Evolutionary conservation across 306 rosid species (phyloP).

Genomic region (Vigna angularis): DNA sequence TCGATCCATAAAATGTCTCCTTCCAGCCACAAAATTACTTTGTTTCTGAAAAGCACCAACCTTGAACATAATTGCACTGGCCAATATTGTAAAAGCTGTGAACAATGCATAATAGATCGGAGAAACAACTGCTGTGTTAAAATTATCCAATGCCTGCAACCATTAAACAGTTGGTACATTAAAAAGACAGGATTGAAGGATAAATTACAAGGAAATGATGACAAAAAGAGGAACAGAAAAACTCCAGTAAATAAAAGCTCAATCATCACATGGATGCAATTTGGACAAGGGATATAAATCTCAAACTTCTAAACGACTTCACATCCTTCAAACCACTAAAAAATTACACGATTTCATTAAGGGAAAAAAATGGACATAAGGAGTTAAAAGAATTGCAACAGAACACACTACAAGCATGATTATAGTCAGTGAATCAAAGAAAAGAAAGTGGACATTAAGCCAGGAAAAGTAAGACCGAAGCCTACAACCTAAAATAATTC

Average conservation of each 20-base stretch:
- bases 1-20: conserved; percentile 38
- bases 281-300: conserved; percentile 18
- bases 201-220: conserved; percentile 26
- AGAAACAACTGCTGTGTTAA: conserved; percentile 85
- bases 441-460: background rate
- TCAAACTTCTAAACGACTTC: conserved; percentile 20
- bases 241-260: conserved; percentile 30
- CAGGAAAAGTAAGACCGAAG: background rate
- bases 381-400: conserved; percentile 13
- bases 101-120: conserved; percentile 92
- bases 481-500: conserved; percentile 14
- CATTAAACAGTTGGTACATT: conserved; percentile 23
- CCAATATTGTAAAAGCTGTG: conserved; percentile 87
- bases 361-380: conserved; percentile 3
- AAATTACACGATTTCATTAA: conserved; percentile 1
- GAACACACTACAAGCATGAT: conserved; percentile 14
- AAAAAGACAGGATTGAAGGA: conserved; percentile 36
- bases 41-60: conserved; percentile 52
- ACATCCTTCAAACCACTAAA: background rate
- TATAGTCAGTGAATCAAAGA: conserved; percentile 1
- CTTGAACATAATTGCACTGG: conserved; percentile 95
- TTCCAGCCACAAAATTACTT: conserved; percentile 31
- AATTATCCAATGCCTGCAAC: conserved; percentile 87
- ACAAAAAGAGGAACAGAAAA: background rate
- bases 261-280: conserved; percentile 38